Percentiles rank a stretch among this genome's conserved stretches.
Evolutionary conservation across 495 filamentous ascomycete genomes (phyloP).

Genomic region (Chaetomidium leptoderma): DNA sequence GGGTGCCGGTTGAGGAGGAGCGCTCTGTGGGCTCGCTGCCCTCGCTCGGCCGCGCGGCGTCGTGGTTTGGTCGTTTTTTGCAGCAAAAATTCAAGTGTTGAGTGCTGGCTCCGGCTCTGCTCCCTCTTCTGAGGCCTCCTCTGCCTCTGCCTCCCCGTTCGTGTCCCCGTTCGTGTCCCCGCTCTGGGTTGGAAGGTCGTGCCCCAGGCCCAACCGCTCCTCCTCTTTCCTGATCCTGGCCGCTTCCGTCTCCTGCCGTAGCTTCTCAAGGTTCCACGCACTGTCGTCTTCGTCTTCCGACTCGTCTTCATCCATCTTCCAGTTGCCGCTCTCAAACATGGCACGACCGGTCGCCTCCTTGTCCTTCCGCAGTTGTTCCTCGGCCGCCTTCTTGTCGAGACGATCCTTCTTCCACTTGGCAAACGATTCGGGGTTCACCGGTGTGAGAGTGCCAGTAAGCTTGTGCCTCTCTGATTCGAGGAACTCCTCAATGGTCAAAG

Average conservation of each 20-base stretch:
- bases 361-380: constrained; percentile 77
- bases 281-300: constrained; percentile 56
- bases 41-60: constrained; percentile 20
- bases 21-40: constrained; percentile 22
- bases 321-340: constrained; percentile 94
- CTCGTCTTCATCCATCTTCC: constrained; percentile 65
- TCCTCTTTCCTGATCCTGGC: constrained; percentile 60
- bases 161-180: constrained; percentile 5
- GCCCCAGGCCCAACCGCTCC: constrained; percentile 45
- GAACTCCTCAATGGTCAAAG: constrained; percentile 95
- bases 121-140: background rate
- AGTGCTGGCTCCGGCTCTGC: constrained; percentile 21
- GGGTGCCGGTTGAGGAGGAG: constrained; percentile 23
- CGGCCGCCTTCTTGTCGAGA: constrained; percentile 89
- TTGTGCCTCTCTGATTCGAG: constrained; percentile 92
- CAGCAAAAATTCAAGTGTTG: constrained; percentile 26
- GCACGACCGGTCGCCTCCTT: constrained; percentile 94
- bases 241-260: constrained; percentile 66
- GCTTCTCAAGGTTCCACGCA: constrained; percentile 72
- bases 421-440: constrained; percentile 87
- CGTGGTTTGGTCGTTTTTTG: constrained; percentile 9
- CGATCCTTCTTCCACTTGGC: constrained; percentile 94
- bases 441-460: constrained; percentile 82
- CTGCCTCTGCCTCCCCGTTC: background rate
- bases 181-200: constrained; percentile 20